Conservation (phyloP, 805 yeast species). For the Helenozyma rhizophorensis region DNA sequence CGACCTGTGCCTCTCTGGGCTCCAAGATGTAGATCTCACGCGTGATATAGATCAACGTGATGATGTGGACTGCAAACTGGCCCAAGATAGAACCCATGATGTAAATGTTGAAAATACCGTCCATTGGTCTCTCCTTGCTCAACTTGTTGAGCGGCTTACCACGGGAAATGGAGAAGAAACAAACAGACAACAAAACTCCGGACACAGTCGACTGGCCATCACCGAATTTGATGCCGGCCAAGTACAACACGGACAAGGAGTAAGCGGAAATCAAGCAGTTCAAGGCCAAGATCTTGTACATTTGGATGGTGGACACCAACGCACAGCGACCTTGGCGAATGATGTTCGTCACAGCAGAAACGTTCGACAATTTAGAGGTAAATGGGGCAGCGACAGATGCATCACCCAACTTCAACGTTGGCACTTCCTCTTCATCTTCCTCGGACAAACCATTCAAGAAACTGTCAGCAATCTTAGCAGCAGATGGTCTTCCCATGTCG, state of each 20-base stretch:
- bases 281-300: conserved; percentile 96
- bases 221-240: conserved; percentile 97
- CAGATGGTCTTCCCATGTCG: conserved; percentile 13
- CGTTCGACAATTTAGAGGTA: conserved; percentile 90
- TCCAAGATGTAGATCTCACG: conserved; percentile 79
- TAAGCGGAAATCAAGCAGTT: conserved; percentile 97
- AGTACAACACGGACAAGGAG: conserved; percentile 85
- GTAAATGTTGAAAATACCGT: conserved; percentile 90
- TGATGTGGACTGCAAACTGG: conserved; percentile 90
- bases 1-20: conserved; percentile 88
- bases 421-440: conserved; percentile 74
- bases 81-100: conserved; percentile 97
- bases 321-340: conserved; percentile 99
- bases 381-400: conserved; percentile 99
- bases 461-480: conserved; percentile 49
- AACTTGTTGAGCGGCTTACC: conserved; percentile 87
- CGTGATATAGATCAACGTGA: conserved; percentile 77
- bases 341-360: conserved; percentile 86
- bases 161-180: conserved; percentile 92
- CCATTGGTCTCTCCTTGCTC: conserved; percentile 93
- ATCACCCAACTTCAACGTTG: conserved; percentile 91
- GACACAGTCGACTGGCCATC: conserved; percentile 97
- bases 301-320: conserved; percentile 92
- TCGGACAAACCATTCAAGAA: conserved; percentile 52
- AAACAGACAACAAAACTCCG: conserved; percentile 87